phyloP scores from a whole-genome alignment of 257 asterid species.

The Thymus quinquecostatus region DNA sequence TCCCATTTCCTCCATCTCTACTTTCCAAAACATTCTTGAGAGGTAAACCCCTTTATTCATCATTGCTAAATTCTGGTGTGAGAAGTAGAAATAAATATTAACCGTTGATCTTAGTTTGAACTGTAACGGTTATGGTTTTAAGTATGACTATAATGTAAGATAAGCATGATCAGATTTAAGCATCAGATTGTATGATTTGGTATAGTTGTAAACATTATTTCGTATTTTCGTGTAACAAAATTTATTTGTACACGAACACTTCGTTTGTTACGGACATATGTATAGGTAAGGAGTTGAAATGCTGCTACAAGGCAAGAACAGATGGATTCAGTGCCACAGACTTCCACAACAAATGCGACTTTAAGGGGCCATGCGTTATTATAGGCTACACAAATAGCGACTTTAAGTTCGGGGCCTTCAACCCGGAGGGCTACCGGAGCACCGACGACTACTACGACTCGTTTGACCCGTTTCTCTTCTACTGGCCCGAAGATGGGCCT shows the following conservation, averaged over 20 bases:
- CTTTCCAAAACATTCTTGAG: constrained; percentile 65
- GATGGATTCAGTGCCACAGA: constrained; percentile 89
- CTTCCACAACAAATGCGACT: constrained; percentile 76
- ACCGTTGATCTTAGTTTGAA: too few relatives aligned
- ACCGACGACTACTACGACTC: constrained; percentile 87
- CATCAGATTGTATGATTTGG: too few relatives aligned
- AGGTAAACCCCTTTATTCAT: constrained; percentile 38
- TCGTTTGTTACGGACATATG: too few relatives aligned
- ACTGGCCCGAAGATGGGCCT: constrained; percentile 50
- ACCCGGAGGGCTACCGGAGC: constrained; percentile 91
- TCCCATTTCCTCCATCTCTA: constrained; percentile 71
- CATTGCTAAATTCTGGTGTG: too few relatives aligned
- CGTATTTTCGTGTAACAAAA: too few relatives aligned
- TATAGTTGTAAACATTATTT: too few relatives aligned
- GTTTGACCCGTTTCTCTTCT: constrained; percentile 82
- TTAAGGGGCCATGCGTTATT: constrained; percentile 90
- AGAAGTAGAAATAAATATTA: too few relatives aligned
- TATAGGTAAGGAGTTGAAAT: constrained; percentile 72
- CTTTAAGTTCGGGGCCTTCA: constrained; percentile 86
- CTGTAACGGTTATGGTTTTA: too few relatives aligned
- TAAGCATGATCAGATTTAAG: too few relatives aligned
- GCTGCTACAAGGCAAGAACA: constrained; percentile 80
- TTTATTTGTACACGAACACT: too few relatives aligned
- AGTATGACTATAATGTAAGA: too few relatives aligned
- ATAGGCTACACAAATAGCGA: constrained; percentile 66